These are phyloP conservation scores for Cucurbitaria berberidis DNA, from an alignment of 2,329 filamentous ascomycete species.

Conservation along the genomic window DNA sequence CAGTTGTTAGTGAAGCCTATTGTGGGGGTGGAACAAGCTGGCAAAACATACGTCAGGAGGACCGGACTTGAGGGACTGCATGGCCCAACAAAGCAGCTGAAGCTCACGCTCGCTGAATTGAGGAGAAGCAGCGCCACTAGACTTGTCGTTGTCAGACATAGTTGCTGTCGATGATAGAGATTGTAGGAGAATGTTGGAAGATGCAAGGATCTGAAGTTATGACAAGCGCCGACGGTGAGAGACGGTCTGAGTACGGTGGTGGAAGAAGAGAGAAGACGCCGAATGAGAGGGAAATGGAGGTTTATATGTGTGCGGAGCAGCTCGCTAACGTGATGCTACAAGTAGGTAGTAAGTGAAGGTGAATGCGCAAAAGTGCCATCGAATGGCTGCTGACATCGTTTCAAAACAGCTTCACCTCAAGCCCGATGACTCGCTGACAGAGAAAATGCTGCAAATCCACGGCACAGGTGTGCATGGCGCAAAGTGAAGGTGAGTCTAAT, in stretches of 20 bases:
- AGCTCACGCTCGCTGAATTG: slow-evolving; percentile 46
- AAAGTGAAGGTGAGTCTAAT: too few relatives aligned
- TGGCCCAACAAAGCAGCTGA: slow-evolving; percentile 44
- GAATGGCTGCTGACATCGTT: neutral
- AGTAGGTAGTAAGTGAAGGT: slow-evolving; percentile 15
- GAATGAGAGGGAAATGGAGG: neutral
- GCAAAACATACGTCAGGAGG: slow-evolving; percentile 38
- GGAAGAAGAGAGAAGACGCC: slow-evolving; percentile 1
- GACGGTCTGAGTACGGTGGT: neutral
- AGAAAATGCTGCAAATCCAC: neutral
- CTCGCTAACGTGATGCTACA: slow-evolving; percentile 8
- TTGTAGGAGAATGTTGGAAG: neutral
- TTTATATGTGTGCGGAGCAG: neutral
- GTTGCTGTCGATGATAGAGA: slow-evolving; percentile 1
- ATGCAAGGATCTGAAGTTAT: neutral
- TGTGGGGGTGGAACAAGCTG: neutral
- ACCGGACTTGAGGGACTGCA: slow-evolving; percentile 47
- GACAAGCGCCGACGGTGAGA: neutral
- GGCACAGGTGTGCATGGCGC: neutral
- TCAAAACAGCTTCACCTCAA: slow-evolving; percentile 10
- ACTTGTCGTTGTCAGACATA: slow-evolving; percentile 37
- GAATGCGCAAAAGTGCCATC: slow-evolving; percentile 10
- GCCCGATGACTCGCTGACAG: neutral
- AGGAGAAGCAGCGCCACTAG: slow-evolving; percentile 10
- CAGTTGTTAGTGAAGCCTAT: slow-evolving; percentile 5